Evolutionary conservation across 176 grass and related monocot species (phyloP).

Genomic region (Oryza glaberrima): DNA sequence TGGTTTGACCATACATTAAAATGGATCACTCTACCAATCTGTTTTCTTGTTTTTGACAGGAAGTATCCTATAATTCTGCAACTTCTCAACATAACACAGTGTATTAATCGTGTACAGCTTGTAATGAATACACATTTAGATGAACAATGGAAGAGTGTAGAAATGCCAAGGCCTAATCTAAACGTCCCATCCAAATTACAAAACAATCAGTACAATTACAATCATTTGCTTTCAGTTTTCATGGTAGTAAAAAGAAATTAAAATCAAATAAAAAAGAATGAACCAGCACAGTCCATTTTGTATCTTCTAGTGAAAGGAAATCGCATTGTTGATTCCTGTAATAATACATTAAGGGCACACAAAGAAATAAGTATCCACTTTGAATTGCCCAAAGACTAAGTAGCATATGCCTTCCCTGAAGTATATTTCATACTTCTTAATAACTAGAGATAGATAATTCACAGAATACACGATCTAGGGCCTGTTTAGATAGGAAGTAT

Average conservation of each 20-base stretch:
- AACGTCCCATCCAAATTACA: not conserved
- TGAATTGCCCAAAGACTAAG: not conserved
- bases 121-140: not conserved
- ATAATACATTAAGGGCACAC: conserved; percentile 14
- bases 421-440: not conserved
- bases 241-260: not conserved
- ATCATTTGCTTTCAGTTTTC: not conserved
- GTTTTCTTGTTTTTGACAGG: not conserved
- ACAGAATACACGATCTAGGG: not conserved
- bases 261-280: conserved; percentile 26
- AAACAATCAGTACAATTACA: not conserved
- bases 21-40: not conserved
- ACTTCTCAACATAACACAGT: conserved; percentile 2
- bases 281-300: not conserved
- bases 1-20: not conserved
- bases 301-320: not conserved
- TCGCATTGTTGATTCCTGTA: not conserved
- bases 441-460: not conserved
- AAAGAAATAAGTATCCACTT: not conserved
- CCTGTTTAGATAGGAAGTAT: not conserved
- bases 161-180: conserved; percentile 16
- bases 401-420: not conserved
- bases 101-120: not conserved
- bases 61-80: not conserved
- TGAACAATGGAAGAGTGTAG: not conserved